These are phyloP conservation scores for Globisporangium lucens DNA, from an alignment of 352 stramenopile species.

Conservation along the genomic window DNA sequence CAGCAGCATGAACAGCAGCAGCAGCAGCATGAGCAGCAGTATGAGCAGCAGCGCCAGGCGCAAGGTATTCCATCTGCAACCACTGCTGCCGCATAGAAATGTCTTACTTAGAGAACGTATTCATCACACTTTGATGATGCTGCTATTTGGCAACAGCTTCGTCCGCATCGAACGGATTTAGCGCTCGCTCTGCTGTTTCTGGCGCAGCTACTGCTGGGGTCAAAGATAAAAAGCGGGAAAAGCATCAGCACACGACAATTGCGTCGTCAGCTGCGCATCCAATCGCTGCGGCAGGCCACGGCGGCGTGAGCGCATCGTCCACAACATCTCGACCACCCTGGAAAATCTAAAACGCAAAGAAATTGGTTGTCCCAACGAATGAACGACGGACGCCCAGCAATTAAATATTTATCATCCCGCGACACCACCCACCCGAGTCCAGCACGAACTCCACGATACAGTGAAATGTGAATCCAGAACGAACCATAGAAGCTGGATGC, in stretches of 20 bases:
- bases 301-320: neutral
- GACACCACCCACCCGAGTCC: neutral
- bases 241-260: neutral
- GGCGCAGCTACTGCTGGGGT: neutral
- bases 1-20: conserved; percentile 19
- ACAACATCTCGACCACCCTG: conserved; percentile 15
- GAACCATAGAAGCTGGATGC: neutral
- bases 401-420: conserved; percentile 8
- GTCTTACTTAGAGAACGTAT: neutral
- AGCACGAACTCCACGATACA: neutral
- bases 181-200: conserved; percentile 1
- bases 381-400: neutral
- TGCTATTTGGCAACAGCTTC: conserved; percentile 5
- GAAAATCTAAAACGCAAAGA: conserved; percentile 13
- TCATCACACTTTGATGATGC: neutral
- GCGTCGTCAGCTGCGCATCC: neutral
- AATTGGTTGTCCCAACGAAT: neutral
- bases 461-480: neutral
- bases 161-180: neutral
- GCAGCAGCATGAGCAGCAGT: conserved; percentile 20
- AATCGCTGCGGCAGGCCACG: neutral
- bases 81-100: conserved; percentile 9
- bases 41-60: conserved; percentile 5
- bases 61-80: conserved; percentile 10
- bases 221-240: conserved; percentile 13